Percentiles rank a stretch among this genome's conserved stretches.
Evolutionary conservation across 495 filamentous ascomycete species (phyloP).

Genomic region (Sphaerosporella brunnea): DNA sequence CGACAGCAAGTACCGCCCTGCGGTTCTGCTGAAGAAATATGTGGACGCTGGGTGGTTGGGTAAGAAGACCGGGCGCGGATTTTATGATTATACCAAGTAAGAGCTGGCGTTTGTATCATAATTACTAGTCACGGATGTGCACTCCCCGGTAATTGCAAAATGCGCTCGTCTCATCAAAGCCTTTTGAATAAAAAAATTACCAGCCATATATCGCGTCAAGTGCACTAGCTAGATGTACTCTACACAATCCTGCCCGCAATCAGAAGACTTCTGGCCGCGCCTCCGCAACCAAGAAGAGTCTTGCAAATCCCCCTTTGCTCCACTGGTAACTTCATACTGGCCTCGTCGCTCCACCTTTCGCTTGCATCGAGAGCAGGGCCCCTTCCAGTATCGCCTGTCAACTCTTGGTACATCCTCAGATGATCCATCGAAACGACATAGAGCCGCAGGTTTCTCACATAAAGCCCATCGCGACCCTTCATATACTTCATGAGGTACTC

Average conservation of each 20-base stretch:
- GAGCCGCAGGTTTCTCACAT: slow-evolving; percentile 15
- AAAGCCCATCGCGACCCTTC: slow-evolving; percentile 20
- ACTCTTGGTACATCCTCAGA: slow-evolving; percentile 10
- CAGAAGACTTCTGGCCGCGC: slow-evolving; percentile 17
- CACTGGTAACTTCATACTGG: slow-evolving; percentile 12
- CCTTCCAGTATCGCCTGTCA: slow-evolving; percentile 16
- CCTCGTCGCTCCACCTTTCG: slow-evolving; percentile 15
- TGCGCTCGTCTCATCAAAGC: no score
- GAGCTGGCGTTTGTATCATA: not conserved
- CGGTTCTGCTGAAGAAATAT: slow-evolving; percentile 76
- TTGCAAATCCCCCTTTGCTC: slow-evolving; percentile 14
- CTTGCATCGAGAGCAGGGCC: slow-evolving; percentile 6
- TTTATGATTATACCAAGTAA: slow-evolving; percentile 53
- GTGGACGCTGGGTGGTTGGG: slow-evolving; percentile 96
- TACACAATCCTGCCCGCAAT: slow-evolving; percentile 11
- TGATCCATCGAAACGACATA: slow-evolving; percentile 14
- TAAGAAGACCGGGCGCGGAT: slow-evolving; percentile 93
- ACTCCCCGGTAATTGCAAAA: no score
- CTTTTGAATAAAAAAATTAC: no score
- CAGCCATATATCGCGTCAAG: no score
- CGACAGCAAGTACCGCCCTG: slow-evolving; percentile 85
- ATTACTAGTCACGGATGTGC: no score
- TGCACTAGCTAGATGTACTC: no score
- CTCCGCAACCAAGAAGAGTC: slow-evolving; percentile 17
- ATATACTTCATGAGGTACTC: slow-evolving; percentile 17